These are phyloP conservation scores for Naganishia sp. DNA, from an alignment of 1,284 basidiomycete species.

Conservation along the genomic window DNA sequence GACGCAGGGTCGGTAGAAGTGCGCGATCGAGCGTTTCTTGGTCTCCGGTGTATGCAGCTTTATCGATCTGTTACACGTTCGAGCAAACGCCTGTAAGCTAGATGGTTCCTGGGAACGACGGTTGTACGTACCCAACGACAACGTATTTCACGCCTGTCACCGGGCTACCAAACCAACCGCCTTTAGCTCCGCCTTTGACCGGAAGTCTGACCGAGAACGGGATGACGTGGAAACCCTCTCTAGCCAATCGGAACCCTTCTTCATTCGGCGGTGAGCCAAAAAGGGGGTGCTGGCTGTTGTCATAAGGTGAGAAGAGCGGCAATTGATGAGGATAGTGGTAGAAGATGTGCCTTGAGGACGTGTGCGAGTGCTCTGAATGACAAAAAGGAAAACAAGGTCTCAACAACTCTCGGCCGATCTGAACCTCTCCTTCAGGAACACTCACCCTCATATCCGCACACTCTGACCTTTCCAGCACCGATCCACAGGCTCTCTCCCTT, in stretches of 20 bases:
- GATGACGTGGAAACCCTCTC: conserved; percentile 69
- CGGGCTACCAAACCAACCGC: conserved; percentile 59
- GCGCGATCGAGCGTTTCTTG: conserved; percentile 73
- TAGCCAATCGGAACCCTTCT: conserved; percentile 70
- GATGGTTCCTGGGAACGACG: background rate
- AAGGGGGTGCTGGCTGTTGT: conserved; percentile 50
- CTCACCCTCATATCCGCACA: conserved; percentile 81
- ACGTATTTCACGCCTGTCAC: conserved; percentile 72
- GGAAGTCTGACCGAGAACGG: conserved; percentile 80
- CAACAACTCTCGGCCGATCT: background rate
- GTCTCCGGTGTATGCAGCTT: conserved; percentile 72
- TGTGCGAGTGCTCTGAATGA: conserved; percentile 49
- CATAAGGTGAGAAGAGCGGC: conserved; percentile 58
- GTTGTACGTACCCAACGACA: conserved; percentile 67
- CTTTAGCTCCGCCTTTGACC: conserved; percentile 70
- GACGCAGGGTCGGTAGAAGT: conserved; percentile 85
- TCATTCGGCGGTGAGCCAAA: conserved; percentile 63
- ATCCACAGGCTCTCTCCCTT: conserved; percentile 68
- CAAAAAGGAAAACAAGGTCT: background rate
- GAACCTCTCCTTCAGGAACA: background rate
- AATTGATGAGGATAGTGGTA: conserved; percentile 74
- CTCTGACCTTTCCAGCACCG: conserved; percentile 75
- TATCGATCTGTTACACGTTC: conserved; percentile 60
- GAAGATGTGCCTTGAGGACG: conserved; percentile 72
- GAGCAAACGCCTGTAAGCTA: background rate